Evolutionary conservation across 2,329 filamentous ascomycete species (phyloP).

Genomic region (Monosporascus sp.): DNA sequence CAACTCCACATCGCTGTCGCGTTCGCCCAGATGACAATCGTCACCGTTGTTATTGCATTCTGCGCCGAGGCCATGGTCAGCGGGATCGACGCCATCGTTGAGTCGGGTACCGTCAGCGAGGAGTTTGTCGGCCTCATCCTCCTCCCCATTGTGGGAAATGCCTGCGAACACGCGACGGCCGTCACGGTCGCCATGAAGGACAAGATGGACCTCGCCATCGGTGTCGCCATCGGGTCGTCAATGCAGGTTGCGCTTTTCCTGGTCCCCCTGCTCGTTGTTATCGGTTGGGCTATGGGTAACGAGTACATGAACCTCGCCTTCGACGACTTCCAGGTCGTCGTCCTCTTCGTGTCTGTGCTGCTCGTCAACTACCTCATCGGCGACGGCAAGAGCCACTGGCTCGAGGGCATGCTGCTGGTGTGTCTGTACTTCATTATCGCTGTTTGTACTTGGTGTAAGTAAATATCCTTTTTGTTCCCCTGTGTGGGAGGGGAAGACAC

Average conservation of each 20-base stretch:
- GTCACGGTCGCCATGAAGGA: constrained; percentile 78
- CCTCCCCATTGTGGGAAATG: constrained; percentile 78
- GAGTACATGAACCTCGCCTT: constrained; percentile 79
- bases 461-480: not conserved
- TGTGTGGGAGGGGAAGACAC: not conserved
- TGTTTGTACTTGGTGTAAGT: constrained; percentile 58
- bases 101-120: constrained; percentile 55
- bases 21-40: constrained; percentile 62
- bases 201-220: constrained; percentile 80
- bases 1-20: constrained; percentile 70
- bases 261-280: constrained; percentile 69
- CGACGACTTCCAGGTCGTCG: constrained; percentile 83
- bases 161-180: constrained; percentile 76
- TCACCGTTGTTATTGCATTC: constrained; percentile 74
- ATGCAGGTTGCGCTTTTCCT: constrained; percentile 80
- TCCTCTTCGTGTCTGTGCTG: constrained; percentile 77
- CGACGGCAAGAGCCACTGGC: constrained; percentile 78
- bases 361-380: constrained; percentile 82
- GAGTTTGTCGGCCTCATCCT: constrained; percentile 79
- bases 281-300: constrained; percentile 70
- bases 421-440: constrained; percentile 79
- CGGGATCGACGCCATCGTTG: constrained; percentile 65
- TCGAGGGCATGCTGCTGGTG: constrained; percentile 72
- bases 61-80: constrained; percentile 77
- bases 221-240: constrained; percentile 72